Percentiles rank a stretch among this genome's conserved stretches.
Evolutionary conservation across 2,329 filamentous ascomycete species (phyloP).

Genomic region (Bipolaris zeicola): DNA sequence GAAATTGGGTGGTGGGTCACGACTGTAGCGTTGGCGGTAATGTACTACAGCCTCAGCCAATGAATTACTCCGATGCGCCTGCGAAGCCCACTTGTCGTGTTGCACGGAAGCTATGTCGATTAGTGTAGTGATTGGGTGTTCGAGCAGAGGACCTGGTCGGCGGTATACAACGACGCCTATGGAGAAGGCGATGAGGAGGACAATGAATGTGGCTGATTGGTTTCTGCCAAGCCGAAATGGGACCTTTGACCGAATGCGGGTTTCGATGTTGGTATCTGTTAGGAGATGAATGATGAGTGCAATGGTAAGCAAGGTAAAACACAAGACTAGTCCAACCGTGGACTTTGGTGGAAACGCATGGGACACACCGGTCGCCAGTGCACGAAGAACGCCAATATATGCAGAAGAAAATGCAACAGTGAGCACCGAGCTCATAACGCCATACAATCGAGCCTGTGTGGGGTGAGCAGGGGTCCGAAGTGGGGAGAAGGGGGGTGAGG

Average conservation of each 20-base stretch:
- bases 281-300: constrained; percentile 39
- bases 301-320: constrained; percentile 39
- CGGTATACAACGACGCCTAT: constrained; percentile 43
- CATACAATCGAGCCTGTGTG: constrained; percentile 39
- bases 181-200: constrained; percentile 50
- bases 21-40: constrained; percentile 59
- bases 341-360: constrained; percentile 43
- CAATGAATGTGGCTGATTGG: constrained; percentile 41
- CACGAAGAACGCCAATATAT: constrained; percentile 42
- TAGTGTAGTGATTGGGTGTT: constrained; percentile 62
- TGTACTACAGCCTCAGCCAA: constrained; percentile 57
- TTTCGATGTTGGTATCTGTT: constrained; percentile 38
- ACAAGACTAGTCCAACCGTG: constrained; percentile 37
- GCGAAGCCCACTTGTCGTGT: constrained; percentile 57
- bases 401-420: constrained; percentile 42
- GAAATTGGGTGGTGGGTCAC: constrained; percentile 64
- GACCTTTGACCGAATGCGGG: constrained; percentile 34
- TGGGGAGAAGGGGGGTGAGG: background rate
- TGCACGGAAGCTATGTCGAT: constrained; percentile 57
- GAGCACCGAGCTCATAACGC: constrained; percentile 44
- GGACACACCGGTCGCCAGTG: constrained; percentile 41
- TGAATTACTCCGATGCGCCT: constrained; percentile 55
- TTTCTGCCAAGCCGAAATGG: constrained; percentile 42
- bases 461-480: constrained; percentile 17
- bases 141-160: constrained; percentile 49